Evolutionary conservation across 495 filamentous ascomycete species (phyloP).

Genomic region (Gamarada debralockiae): DNA sequence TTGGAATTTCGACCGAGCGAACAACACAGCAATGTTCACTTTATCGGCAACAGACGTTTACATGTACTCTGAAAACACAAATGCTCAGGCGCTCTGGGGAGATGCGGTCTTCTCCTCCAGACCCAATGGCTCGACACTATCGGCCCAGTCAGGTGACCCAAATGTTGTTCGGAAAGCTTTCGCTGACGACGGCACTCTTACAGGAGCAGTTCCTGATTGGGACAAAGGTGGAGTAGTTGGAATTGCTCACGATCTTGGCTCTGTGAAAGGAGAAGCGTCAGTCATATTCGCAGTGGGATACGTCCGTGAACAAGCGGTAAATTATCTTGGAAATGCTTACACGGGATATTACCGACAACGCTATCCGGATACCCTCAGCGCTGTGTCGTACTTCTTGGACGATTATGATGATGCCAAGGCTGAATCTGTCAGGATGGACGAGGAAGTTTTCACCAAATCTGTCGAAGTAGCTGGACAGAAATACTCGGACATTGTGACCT

Average conservation of each 20-base stretch:
- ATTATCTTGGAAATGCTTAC: constrained; percentile 42
- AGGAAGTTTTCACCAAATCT: constrained; percentile 21
- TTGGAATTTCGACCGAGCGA: too few species aligned
- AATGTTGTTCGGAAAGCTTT: too few species aligned
- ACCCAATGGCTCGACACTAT: too few species aligned
- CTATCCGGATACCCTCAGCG: constrained; percentile 26
- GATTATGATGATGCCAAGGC: constrained; percentile 38
- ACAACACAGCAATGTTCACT: too few species aligned
- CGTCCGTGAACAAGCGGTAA: constrained; percentile 39
- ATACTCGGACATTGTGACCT: constrained; percentile 77
- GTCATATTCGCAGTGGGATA: constrained; percentile 44
- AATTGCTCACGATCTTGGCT: neutral
- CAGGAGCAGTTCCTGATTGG: too few species aligned
- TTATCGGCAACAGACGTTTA: too few species aligned
- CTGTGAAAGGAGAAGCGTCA: neutral
- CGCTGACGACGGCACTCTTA: too few species aligned
- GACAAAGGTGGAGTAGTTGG: constrained; percentile 6
- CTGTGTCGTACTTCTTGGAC: constrained; percentile 38
- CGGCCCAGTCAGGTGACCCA: too few species aligned
- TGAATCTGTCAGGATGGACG: constrained; percentile 35
- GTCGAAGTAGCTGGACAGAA: constrained; percentile 52
- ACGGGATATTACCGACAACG: constrained; percentile 41
- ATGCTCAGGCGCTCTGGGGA: too few species aligned
- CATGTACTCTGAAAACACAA: too few species aligned
- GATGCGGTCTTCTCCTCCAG: too few species aligned